phyloP scores from a whole-genome alignment of 148 eudicot genomes.

The Spergularia bocconei region DNA sequence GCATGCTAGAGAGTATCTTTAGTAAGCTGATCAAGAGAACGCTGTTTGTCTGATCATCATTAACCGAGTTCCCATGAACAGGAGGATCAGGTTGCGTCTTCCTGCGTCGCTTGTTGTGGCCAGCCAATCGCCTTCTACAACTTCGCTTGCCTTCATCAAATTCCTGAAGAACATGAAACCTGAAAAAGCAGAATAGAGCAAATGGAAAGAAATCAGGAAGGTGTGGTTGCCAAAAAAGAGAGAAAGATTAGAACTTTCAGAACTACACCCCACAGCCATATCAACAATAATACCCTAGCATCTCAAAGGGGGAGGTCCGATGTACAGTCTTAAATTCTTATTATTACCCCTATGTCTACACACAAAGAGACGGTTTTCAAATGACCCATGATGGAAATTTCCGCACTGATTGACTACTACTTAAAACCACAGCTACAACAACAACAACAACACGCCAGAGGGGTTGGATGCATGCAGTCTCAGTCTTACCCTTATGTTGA shows the following conservation, averaged over 20 bases:
- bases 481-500: too few relatives aligned
- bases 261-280: background rate
- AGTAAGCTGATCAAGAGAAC: slow-evolving; percentile 55
- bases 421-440: too few relatives aligned
- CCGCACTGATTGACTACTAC: too few relatives aligned
- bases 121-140: slow-evolving; percentile 86
- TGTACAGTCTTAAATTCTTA: too few relatives aligned
- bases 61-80: slow-evolving; percentile 33
- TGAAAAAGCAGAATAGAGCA: slow-evolving; percentile 20
- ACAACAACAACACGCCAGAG: too few relatives aligned
- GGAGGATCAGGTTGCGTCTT: slow-evolving; percentile 73
- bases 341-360: too few relatives aligned
- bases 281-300: background rate
- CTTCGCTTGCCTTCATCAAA: slow-evolving; percentile 94
- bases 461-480: too few relatives aligned
- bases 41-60: slow-evolving; percentile 58
- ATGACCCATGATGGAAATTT: too few relatives aligned
- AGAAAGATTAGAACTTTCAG: background rate
- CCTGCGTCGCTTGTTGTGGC: slow-evolving; percentile 79
- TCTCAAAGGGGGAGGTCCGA: too few relatives aligned
- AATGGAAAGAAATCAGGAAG: background rate
- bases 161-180: slow-evolving; percentile 86
- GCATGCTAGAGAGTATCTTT: slow-evolving; percentile 67
- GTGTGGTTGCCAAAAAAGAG: background rate
- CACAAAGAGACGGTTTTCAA: too few relatives aligned